Evolutionary conservation across 371 early-diverging fungal species (phyloP), one percentile per base, ranked within the genome.

Genomic region (Rhizopus microsporus): DNA sequence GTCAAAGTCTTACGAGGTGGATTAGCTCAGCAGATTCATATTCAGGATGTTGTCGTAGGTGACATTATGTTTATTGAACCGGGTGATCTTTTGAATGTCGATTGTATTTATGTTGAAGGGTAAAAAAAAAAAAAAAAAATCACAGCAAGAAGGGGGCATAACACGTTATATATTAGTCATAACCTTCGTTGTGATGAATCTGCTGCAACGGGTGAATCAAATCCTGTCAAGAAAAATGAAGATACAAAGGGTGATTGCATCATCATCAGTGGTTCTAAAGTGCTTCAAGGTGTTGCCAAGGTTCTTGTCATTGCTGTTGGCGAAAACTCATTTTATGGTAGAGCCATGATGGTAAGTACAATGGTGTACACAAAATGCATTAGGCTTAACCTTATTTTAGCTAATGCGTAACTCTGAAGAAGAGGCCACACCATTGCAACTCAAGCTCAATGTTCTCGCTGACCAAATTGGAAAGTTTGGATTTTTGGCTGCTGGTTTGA

Each of bases 61-160:
- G 96, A 96, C 68, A 80, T 96, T 39, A 65, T 94, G 65, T 60
- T 86, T 44, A 72, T 96, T 35, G 94, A 96, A 68, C 90, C 93
- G 3, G 97, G 96, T 37, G 95, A 95, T 65, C 84, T 94, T 37
- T 69, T 95, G 40, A 78, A 87, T 0, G 94, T 87, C 8, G 96
- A 96, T 67, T 90, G 93, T 62, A 64, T 92, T 48, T 72, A 72
- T 49, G 90, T 23, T 5, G 35, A 48, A 30, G 13, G 31, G 10
- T 47, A 47, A 46, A 12, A 46, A 30, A 2, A 12, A 42, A 7
- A 42, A 43, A 43, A 43, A 1, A 4, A 43, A 43, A 43, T 6
- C 5, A 43, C 10, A 10, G 5, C 5, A 43, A 4, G n/a, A 3
- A 4, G 2, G 23, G 2, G 23, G 23, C 23, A 23, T 23, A 23